Conservation (phyloP, 2,329 filamentous ascomycete species). For the Pyricularia pennisetigena region DNA sequence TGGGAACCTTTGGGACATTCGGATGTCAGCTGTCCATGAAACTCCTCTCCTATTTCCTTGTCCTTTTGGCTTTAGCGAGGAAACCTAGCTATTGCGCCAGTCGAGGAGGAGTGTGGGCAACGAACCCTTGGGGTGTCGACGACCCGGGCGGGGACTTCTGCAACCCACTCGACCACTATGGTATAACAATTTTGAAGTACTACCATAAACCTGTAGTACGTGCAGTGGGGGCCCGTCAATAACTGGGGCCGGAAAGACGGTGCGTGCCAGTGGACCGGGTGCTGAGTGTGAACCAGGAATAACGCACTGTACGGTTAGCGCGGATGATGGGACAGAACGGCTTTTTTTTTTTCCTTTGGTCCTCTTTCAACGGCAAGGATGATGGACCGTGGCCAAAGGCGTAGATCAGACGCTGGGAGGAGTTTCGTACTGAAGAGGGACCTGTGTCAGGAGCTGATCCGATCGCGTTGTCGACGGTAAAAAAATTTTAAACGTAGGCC, state of each 20-base stretch:
- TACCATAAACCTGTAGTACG: not conserved
- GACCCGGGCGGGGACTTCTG: not conserved
- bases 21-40: conserved; percentile 30
- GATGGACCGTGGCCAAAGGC: conserved; percentile 1
- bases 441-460: conserved; percentile 26
- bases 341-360: not conserved
- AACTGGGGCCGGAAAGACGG: not conserved
- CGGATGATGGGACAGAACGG: not conserved
- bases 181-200: too few species aligned
- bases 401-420: conserved; percentile 30
- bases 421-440: conserved; percentile 30
- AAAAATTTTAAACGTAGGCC: conserved; percentile 8
- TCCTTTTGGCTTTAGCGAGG: not conserved
- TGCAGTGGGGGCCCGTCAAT: not conserved
- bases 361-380: not conserved
- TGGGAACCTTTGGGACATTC: conserved; percentile 16
- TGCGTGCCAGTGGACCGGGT: not conserved
- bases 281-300: not conserved
- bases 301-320: not conserved
- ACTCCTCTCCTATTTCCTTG: conserved; percentile 14
- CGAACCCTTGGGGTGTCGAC: not conserved
- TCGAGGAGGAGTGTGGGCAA: not conserved
- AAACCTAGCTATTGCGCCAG: not conserved
- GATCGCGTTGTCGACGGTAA: conserved; percentile 7
- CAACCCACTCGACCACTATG: too few species aligned